Evolutionary conservation across 345 rosid species (phyloP).

Genomic region (Citrus sp.): DNA sequence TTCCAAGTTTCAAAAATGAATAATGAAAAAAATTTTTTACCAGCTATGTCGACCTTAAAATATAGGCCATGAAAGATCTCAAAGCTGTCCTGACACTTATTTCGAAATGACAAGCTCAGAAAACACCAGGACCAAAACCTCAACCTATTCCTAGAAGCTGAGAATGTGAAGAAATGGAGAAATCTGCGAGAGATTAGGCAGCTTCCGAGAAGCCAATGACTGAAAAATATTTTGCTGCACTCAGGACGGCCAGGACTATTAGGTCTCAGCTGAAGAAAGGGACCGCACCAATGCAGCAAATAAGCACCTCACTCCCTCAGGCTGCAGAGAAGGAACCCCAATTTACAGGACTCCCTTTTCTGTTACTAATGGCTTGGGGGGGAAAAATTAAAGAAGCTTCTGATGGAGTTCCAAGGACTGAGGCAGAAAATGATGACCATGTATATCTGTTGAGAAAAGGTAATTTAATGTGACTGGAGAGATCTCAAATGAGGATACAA

Average conservation of each 20-base stretch:
- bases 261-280: slow-evolving; percentile 80
- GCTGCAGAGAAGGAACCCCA: slow-evolving; percentile 70
- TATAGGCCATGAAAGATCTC: slow-evolving; percentile 85
- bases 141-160: slow-evolving; percentile 78
- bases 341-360: slow-evolving; percentile 73
- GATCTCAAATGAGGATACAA: too few species aligned
- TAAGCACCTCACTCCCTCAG: slow-evolving; percentile 55
- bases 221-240: slow-evolving; percentile 44
- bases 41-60: slow-evolving; percentile 87
- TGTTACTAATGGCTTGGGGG: slow-evolving; percentile 63
- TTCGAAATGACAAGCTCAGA: slow-evolving; percentile 51
- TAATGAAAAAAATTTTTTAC: slow-evolving; percentile 86
- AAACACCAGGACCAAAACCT: slow-evolving; percentile 58
- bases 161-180: slow-evolving; percentile 70
- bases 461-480: too few species aligned
- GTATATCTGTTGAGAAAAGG: too few species aligned
- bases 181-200: slow-evolving; percentile 52
- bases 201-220: slow-evolving; percentile 65
- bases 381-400: slow-evolving; percentile 46
- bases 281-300: slow-evolving; percentile 69
- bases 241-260: slow-evolving; percentile 57
- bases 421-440: too few species aligned
- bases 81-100: slow-evolving; percentile 66
- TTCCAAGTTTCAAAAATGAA: slow-evolving; percentile 50
- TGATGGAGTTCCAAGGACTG: background rate